Percentiles rank a stretch among this genome's conserved stretches.
Evolutionary conservation across 345 rosid genomes (phyloP).

Genomic region (Isatis tinctoria): DNA sequence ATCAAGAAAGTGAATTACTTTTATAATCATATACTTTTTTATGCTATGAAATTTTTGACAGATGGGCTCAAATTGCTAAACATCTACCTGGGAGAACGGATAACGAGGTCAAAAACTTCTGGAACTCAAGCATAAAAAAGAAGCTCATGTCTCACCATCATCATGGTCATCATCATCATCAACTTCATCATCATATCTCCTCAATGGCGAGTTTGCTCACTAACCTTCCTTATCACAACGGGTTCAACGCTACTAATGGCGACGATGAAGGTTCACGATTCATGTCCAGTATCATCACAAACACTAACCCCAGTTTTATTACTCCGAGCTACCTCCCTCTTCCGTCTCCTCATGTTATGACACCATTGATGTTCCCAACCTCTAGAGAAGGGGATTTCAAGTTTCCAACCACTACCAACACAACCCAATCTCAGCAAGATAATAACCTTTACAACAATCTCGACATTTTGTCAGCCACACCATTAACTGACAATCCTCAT

Average conservation of each 20-base stretch:
- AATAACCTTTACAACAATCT: slow-evolving; percentile 20
- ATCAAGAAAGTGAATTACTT: not conserved
- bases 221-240: slow-evolving; percentile 30
- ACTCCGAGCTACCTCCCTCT: slow-evolving; percentile 38
- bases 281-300: slow-evolving; percentile 40
- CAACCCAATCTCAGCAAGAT: slow-evolving; percentile 24
- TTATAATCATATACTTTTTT: not conserved
- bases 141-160: slow-evolving; percentile 60
- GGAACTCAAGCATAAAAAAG: slow-evolving; percentile 93
- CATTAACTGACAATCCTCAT: slow-evolving; percentile 1
- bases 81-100: slow-evolving; percentile 93
- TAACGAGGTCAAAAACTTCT: slow-evolving; percentile 90
- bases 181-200: slow-evolving; percentile 43
- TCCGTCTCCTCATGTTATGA: slow-evolving; percentile 25
- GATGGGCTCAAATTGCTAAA: slow-evolving; percentile 93
- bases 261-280: slow-evolving; percentile 37
- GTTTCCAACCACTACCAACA: slow-evolving; percentile 8
- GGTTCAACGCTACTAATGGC: slow-evolving; percentile 29
- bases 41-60: slow-evolving; percentile 26
- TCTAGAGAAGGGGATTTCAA: slow-evolving; percentile 46
- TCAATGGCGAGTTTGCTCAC: slow-evolving; percentile 35
- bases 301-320: slow-evolving; percentile 50
- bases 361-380: slow-evolving; percentile 42
- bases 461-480: slow-evolving; percentile 13
- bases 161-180: slow-evolving; percentile 19